Evolutionary conservation across 306 rosid genomes (phyloP).

Genomic region (Ormosia emarginata): DNA sequence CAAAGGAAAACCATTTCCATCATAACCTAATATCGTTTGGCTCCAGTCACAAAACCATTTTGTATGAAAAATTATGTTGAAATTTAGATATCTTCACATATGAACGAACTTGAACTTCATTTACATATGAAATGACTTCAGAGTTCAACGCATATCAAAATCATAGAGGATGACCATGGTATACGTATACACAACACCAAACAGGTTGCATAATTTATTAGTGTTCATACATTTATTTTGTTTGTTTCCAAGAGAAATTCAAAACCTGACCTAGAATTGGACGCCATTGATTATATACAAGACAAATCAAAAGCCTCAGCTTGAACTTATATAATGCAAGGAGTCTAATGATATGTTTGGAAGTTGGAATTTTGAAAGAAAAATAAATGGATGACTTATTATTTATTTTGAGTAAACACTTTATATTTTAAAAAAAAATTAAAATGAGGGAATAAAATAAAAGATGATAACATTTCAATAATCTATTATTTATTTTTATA

Average conservation of each 20-base stretch:
- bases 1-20: not conserved
- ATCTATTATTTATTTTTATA: too few species aligned
- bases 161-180: not conserved
- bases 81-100: slow-evolving; percentile 6
- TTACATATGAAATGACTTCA: not conserved
- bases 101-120: not conserved
- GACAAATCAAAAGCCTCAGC: slow-evolving; percentile 22
- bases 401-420: too few species aligned
- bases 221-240: not conserved
- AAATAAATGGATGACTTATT: too few species aligned
- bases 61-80: not conserved
- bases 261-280: not conserved
- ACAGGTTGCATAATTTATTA: not conserved
- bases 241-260: not conserved
- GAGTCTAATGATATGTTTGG: not conserved
- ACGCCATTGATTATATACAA: slow-evolving; percentile 12
- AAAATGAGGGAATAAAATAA: too few species aligned
- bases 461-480: too few species aligned
- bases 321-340: not conserved
- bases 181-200: slow-evolving; percentile 11
- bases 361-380: too few species aligned
- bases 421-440: too few species aligned
- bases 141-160: not conserved
- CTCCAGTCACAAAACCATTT: not conserved
- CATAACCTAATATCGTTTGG: too few species aligned